Conservation (phyloP, 768 basidiomycete genomes). For the Sutorius australiensis region DNA sequence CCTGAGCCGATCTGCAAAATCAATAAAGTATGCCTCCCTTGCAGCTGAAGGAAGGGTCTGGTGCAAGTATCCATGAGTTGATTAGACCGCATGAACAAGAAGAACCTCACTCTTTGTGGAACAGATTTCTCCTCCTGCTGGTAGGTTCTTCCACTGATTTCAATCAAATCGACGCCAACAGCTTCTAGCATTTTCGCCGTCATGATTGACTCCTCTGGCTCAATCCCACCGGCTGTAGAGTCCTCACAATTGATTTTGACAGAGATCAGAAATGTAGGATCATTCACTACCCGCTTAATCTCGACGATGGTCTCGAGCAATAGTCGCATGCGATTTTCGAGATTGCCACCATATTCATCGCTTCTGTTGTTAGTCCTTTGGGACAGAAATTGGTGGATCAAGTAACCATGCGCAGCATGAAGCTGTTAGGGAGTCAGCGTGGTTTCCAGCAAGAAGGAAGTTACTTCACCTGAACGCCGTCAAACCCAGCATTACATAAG, state of each 20-base stretch:
- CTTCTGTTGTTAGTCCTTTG: slow-evolving; percentile 42
- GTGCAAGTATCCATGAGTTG: neutral
- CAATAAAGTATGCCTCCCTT: slow-evolving; percentile 31
- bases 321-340: slow-evolving; percentile 51
- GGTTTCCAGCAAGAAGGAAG: neutral
- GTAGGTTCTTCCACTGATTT: slow-evolving; percentile 40
- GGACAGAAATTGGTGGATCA: slow-evolving; percentile 49
- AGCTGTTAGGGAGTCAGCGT: slow-evolving; percentile 24
- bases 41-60: slow-evolving; percentile 11
- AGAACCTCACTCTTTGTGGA: slow-evolving; percentile 9
- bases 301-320: slow-evolving; percentile 44
- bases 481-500: slow-evolving; percentile 58
- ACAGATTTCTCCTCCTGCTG: slow-evolving; percentile 15
- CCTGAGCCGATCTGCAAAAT: slow-evolving; percentile 28
- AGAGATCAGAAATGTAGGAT: slow-evolving; percentile 28
- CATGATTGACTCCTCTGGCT: slow-evolving; percentile 29
- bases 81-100: neutral
- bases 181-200: slow-evolving; percentile 33
- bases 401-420: slow-evolving; percentile 42
- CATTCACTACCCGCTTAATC: slow-evolving; percentile 37
- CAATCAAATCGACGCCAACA: slow-evolving; percentile 37
- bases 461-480: slow-evolving; percentile 50
- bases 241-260: slow-evolving; percentile 35
- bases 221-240: slow-evolving; percentile 27
- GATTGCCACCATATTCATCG: slow-evolving; percentile 55